Conservation (phyloP, 2,329 filamentous ascomycete species). For the Fusarium temperatum region DNA sequence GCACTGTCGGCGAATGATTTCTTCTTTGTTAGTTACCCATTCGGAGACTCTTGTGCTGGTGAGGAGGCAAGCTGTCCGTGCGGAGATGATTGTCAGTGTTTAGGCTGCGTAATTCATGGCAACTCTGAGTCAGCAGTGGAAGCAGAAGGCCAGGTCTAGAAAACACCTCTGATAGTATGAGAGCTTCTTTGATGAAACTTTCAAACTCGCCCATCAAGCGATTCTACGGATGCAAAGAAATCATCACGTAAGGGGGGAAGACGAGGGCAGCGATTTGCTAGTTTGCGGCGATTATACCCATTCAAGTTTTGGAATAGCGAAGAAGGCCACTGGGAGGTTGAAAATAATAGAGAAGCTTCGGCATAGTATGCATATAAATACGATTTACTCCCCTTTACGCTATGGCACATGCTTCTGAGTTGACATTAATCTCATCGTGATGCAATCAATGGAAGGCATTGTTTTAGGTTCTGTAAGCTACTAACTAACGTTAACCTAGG, state of each 20-base stretch:
- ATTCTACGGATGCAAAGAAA: neutral
- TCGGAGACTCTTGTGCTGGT: constrained; percentile 58
- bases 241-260: neutral
- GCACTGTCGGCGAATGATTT: constrained; percentile 62
- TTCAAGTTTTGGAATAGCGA: constrained; percentile 6
- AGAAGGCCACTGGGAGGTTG: neutral
- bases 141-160: constrained; percentile 4
- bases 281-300: constrained; percentile 28
- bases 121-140: constrained; percentile 35
- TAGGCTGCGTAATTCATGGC: constrained; percentile 65
- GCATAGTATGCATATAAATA: neutral
- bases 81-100: constrained; percentile 67
- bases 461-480: neutral
- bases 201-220: neutral
- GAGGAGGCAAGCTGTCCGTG: constrained; percentile 63
- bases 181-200: neutral
- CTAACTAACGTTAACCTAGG: neutral
- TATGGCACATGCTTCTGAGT: neutral
- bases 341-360: neutral
- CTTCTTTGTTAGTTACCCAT: constrained; percentile 67
- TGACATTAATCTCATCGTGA: neutral
- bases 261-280: neutral
- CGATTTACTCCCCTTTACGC: neutral
- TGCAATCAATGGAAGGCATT: too few species aligned
- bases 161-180: neutral